Percentiles rank a stretch among this genome's conserved stretches.
Evolutionary conservation across 768 basidiomycete genomes (phyloP).

Genomic region (Suillus weaverae): DNA sequence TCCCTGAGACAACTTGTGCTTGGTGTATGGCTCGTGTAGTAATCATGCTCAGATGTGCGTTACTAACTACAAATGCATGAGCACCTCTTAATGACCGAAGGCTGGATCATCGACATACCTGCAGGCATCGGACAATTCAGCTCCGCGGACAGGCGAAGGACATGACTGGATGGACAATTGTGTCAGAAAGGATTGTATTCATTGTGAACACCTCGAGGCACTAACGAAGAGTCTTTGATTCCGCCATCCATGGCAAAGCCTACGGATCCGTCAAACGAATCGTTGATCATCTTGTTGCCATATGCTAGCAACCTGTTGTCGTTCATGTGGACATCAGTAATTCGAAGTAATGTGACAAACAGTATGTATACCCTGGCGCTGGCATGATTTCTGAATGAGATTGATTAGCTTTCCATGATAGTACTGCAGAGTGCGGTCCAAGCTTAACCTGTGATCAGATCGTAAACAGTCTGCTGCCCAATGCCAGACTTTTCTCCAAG

Average conservation of each 20-base stretch:
- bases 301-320: conserved; percentile 50
- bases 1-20: conserved; percentile 43
- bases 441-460: conserved; percentile 56
- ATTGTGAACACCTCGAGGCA: conserved; percentile 6
- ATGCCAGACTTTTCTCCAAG: conserved; percentile 85
- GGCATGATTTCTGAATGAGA: conserved; percentile 58
- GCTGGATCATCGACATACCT: neutral
- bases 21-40: conserved; percentile 74
- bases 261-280: conserved; percentile 69
- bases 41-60: conserved; percentile 76
- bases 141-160: conserved; percentile 67
- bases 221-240: conserved; percentile 76
- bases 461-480: conserved; percentile 55
- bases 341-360: neutral
- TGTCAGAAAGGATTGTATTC: conserved; percentile 4
- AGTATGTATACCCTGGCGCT: conserved; percentile 49
- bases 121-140: conserved; percentile 70
- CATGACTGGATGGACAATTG: conserved; percentile 44
- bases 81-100: neutral
- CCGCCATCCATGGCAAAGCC: conserved; percentile 88
- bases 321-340: conserved; percentile 4
- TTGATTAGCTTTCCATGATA: conserved; percentile 18
- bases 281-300: conserved; percentile 66
- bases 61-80: conserved; percentile 42
- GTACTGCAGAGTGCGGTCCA: neutral